A percentile compares a stretch with the other conserved stretches of the same genome.
phyloP scores from a whole-genome alignment of 305 asterid genomes.

The Fraxinus ornus region DNA sequence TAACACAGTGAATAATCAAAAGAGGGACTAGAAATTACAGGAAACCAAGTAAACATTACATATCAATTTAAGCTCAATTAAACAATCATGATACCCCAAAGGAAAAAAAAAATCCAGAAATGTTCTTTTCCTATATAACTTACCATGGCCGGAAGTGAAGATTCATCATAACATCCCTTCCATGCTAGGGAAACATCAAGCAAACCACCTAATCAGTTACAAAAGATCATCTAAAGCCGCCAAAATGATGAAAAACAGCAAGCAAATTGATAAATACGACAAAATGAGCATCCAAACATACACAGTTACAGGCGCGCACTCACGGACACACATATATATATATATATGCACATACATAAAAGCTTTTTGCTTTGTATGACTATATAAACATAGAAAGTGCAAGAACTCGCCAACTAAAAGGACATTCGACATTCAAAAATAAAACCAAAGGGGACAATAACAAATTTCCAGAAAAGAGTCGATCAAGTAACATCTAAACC shows the following conservation, averaged over 20 bases:
- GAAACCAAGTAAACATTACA: neutral
- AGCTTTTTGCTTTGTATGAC: neutral
- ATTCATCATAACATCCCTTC: slow-evolving; percentile 55
- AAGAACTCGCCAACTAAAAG: neutral
- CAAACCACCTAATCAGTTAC: slow-evolving; percentile 60
- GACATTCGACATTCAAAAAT: neutral
- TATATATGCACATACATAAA: neutral
- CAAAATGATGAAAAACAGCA: slow-evolving; percentile 8
- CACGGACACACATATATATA: neutral
- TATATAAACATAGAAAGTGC: neutral
- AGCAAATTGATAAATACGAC: neutral
- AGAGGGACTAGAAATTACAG: neutral
- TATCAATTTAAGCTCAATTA: slow-evolving; percentile 5
- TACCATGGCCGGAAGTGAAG: slow-evolving; percentile 66
- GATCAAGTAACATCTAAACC: neutral
- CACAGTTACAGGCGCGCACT: neutral
- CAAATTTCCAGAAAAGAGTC: neutral
- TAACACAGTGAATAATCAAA: neutral
- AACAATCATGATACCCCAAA: slow-evolving; percentile 6
- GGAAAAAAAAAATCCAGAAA: slow-evolving; percentile 6
- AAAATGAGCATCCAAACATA: neutral
- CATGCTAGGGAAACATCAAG: slow-evolving; percentile 71
- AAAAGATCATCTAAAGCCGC: slow-evolving; percentile 23
- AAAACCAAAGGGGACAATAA: neutral
- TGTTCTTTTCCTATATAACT: slow-evolving; percentile 19